Conservation (phyloP, 2,329 filamentous ascomycete genomes). For the Apiospora marii region DNA sequence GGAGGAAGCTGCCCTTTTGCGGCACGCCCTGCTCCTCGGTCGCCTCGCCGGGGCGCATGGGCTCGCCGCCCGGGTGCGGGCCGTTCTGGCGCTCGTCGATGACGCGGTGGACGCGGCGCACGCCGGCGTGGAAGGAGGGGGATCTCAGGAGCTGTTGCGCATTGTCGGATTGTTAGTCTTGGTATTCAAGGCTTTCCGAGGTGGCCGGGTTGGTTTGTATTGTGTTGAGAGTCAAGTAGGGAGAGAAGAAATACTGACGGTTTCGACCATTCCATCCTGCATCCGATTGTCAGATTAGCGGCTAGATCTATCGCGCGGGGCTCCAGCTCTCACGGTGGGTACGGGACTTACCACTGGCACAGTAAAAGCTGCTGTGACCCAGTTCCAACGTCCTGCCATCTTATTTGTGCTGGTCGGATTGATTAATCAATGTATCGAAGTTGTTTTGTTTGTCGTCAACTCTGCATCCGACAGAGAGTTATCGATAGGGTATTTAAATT, state of each 20-base stretch:
- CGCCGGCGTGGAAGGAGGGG: slow-evolving; percentile 59
- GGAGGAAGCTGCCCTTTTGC: slow-evolving; percentile 47
- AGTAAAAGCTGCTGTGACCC: not conserved
- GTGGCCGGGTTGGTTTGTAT: too few relatives aligned
- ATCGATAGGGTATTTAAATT: not conserved
- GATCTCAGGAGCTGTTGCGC: slow-evolving; percentile 55
- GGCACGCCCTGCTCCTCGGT: slow-evolving; percentile 48
- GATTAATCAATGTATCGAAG: not conserved
- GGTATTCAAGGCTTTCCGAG: not conserved
- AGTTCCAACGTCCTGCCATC: slow-evolving; percentile 11
- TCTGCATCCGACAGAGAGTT: not conserved
- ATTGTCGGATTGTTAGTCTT: not conserved
- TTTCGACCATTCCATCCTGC: slow-evolving; percentile 8
- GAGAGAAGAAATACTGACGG: not conserved
- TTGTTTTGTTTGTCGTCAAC: not conserved
- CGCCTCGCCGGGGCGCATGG: slow-evolving; percentile 59
- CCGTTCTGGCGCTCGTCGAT: slow-evolving; percentile 59
- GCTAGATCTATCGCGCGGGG: not conserved
- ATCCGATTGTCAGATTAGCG: slow-evolving; percentile 7
- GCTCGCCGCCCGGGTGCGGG: slow-evolving; percentile 59
- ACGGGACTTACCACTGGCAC: slow-evolving; percentile 7
- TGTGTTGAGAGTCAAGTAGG: not conserved
- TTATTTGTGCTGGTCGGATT: not conserved
- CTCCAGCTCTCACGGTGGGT: not conserved
- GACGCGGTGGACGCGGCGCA: slow-evolving; percentile 59